A percentile compares a stretch with the other conserved stretches of the same genome.
Evolutionary conservation across 2,329 filamentous ascomycete species (phyloP).

Genomic region (Coniochaeta pulveracea): DNA sequence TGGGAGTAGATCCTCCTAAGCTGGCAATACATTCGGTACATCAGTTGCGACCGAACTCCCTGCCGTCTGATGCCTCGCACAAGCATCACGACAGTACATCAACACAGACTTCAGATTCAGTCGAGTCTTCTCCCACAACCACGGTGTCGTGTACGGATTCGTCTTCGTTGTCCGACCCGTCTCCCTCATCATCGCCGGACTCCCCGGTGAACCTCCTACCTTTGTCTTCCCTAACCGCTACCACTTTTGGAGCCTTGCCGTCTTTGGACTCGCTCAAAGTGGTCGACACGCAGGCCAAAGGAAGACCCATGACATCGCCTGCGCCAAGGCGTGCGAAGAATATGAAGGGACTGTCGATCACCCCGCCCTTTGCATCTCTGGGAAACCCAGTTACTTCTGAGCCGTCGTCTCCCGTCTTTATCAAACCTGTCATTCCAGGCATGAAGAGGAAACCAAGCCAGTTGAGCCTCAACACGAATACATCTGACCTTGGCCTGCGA

Average conservation of each 20-base stretch:
- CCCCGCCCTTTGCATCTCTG: conserved; percentile 44
- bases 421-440: conserved; percentile 63
- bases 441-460: conserved; percentile 68
- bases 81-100: conserved; percentile 69
- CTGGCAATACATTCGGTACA: conserved; percentile 20
- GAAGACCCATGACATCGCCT: conserved; percentile 55
- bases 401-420: conserved; percentile 64
- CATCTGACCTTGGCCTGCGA: conserved; percentile 40
- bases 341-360: conserved; percentile 74
- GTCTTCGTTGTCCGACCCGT: conserved; percentile 79
- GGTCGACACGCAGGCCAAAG: conserved; percentile 27
- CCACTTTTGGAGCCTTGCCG: conserved; percentile 38
- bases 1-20: conserved; percentile 31
- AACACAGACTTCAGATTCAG: conserved; percentile 69
- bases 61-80: conserved; percentile 42
- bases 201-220: conserved; percentile 69
- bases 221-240: conserved; percentile 55
- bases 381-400: conserved; percentile 45
- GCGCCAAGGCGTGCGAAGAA: conserved; percentile 66
- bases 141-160: conserved; percentile 90
- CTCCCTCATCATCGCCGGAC: conserved; percentile 84
- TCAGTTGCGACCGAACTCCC: conserved; percentile 24
- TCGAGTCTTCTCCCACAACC: conserved; percentile 89
- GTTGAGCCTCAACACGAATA: conserved; percentile 64
- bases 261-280: conserved; percentile 36